Evolutionary conservation across 495 filamentous ascomycete genomes (phyloP).

Genomic region (Hamigera avellanea): DNA sequence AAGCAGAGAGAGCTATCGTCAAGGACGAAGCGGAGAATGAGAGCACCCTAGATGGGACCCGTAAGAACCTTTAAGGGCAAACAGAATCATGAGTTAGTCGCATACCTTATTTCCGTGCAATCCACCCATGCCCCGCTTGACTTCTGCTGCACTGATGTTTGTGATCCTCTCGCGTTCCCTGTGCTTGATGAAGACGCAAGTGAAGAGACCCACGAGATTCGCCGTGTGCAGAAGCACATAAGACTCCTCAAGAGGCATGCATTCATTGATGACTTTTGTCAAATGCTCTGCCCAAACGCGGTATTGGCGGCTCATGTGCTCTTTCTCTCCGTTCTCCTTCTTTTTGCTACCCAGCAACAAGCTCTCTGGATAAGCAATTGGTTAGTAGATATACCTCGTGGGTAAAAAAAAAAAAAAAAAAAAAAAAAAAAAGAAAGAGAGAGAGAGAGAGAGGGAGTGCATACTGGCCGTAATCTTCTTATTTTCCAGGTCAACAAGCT

Average conservation of each 20-base stretch:
- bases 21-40: constrained; percentile 77
- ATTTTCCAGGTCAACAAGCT: constrained; percentile 91
- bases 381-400: constrained; percentile 6
- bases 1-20: constrained; percentile 93
- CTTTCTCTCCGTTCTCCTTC: constrained; percentile 77
- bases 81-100: too few species aligned
- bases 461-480: constrained; percentile 91
- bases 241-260: constrained; percentile 64
- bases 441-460: constrained; percentile 17
- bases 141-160: constrained; percentile 64
- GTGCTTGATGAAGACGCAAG: constrained; percentile 84
- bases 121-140: constrained; percentile 92
- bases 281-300: constrained; percentile 91
- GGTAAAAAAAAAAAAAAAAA: neutral
- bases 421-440: neutral
- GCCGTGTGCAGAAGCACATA: constrained; percentile 82
- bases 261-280: constrained; percentile 64
- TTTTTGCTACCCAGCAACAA: constrained; percentile 62
- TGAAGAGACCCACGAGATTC: constrained; percentile 88
- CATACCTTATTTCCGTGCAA: constrained; percentile 83
- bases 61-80: too few species aligned
- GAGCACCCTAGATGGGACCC: constrained; percentile 66
- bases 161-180: constrained; percentile 62
- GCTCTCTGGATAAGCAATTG: constrained; percentile 37
- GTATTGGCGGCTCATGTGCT: constrained; percentile 96